Evolutionary conservation across 768 basidiomycete species (phyloP).

Genomic region (Dictyophora rubrovolvata): DNA sequence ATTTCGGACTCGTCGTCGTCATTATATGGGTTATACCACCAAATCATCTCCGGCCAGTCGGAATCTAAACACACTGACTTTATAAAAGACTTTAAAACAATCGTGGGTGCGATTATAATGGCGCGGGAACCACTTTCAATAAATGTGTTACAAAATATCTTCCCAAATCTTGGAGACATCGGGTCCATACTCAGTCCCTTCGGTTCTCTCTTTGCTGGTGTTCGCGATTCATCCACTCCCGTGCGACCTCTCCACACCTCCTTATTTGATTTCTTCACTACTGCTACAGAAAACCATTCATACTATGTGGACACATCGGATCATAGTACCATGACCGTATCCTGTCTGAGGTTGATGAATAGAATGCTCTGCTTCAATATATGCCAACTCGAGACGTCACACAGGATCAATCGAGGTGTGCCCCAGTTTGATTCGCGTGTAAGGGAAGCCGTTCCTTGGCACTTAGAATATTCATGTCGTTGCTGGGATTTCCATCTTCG

Average conservation of each 20-base stretch:
- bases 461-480: too few species aligned
- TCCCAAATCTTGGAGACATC: constrained; percentile 8
- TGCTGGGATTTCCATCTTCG: too few species aligned
- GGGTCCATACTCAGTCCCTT: too few species aligned
- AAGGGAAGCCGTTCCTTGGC: too few species aligned
- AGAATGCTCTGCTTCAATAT: too few species aligned
- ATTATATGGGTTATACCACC: constrained; percentile 14
- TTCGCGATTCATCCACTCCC: too few species aligned
- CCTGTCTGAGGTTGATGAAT: constrained; percentile 21
- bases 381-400: too few species aligned
- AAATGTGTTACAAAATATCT: constrained; percentile 6
- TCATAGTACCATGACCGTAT: constrained; percentile 15
- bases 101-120: constrained; percentile 16
- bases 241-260: too few species aligned
- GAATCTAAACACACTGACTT: constrained; percentile 7
- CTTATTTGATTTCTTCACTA: constrained; percentile 20
- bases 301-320: constrained; percentile 12
- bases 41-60: constrained; percentile 14
- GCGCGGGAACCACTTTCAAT: constrained; percentile 17
- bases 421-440: too few species aligned
- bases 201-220: too few species aligned
- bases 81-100: constrained; percentile 12
- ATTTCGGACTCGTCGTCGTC: constrained; percentile 11
- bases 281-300: not conserved
- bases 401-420: too few species aligned